Conservation (phyloP, 345 rosid species). For the Adansonia digitata region DNA sequence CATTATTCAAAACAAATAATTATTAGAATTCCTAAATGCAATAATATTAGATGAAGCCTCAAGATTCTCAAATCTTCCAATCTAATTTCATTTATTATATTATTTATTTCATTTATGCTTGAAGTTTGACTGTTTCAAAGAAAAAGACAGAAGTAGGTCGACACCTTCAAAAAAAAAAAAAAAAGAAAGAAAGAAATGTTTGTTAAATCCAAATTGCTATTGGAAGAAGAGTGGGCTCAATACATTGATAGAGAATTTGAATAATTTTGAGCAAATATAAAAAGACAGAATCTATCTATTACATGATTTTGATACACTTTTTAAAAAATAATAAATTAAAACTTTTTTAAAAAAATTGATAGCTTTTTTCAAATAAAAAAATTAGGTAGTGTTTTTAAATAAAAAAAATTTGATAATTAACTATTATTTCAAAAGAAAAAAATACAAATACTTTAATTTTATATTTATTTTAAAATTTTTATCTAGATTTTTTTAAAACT, state of each 20-base stretch:
- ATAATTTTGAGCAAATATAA: constrained; percentile 38
- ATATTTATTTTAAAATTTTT: constrained; percentile 13
- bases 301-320: no score
- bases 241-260: constrained; percentile 36
- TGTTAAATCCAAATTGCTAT: constrained; percentile 17
- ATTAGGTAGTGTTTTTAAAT: no score
- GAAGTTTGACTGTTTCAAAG: no score
- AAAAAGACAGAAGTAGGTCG: constrained; percentile 15
- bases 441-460: no score
- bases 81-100: neutral
- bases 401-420: no score
- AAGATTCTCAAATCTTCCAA: neutral
- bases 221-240: constrained; percentile 29
- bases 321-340: no score
- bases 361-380: no score
- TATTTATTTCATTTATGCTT: neutral
- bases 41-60: neutral
- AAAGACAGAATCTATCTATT: constrained; percentile 28
- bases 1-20: no score
- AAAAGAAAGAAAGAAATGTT: neutral
- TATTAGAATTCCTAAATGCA: no score
- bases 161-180: no score
- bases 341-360: no score
- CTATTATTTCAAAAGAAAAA: no score
- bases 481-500: neutral